Evolutionary conservation across 225 moss, liverwort and hornwort species (phyloP).

Genomic region (Polytrichum commune): DNA sequence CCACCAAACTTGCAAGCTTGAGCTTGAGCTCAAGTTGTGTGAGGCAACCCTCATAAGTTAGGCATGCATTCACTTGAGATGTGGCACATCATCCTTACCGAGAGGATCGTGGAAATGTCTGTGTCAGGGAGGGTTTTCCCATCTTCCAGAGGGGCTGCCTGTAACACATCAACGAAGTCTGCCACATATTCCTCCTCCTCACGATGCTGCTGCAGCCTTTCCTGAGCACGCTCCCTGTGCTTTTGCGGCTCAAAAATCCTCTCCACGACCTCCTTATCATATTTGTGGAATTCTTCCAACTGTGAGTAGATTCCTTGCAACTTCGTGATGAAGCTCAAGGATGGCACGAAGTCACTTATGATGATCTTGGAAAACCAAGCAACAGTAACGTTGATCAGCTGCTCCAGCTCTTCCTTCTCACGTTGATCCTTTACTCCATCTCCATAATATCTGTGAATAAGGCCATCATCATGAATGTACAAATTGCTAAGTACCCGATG

Average conservation of each 20-base stretch:
- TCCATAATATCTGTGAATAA: conserved; percentile 31
- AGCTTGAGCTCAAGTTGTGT: too few relatives aligned
- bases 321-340: conserved; percentile 23
- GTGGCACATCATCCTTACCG: conserved; percentile 19
- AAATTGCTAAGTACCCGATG: too few relatives aligned
- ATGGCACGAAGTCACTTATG: conserved; percentile 40
- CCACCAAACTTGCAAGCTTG: too few relatives aligned
- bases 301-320: conserved; percentile 29
- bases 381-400: conserved; percentile 14
- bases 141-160: conserved; percentile 38
- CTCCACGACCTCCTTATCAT: conserved; percentile 19
- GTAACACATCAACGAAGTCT: conserved; percentile 60
- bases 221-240: conserved; percentile 30
- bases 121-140: conserved; percentile 31
- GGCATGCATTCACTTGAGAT: too few relatives aligned
- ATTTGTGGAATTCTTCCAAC: conserved; percentile 17
- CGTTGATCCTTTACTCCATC: conserved; percentile 24
- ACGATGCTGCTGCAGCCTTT: not conserved
- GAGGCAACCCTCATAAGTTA: too few relatives aligned
- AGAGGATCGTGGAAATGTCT: conserved; percentile 21
- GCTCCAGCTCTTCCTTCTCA: conserved; percentile 33
- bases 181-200: conserved; percentile 16
- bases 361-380: conserved; percentile 10
- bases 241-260: conserved; percentile 37
- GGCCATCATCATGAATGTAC: too few relatives aligned